Evolutionary conservation across 1,139 yeast genomes (phyloP).

Genomic region (Suhomyces bolitotheri): DNA sequence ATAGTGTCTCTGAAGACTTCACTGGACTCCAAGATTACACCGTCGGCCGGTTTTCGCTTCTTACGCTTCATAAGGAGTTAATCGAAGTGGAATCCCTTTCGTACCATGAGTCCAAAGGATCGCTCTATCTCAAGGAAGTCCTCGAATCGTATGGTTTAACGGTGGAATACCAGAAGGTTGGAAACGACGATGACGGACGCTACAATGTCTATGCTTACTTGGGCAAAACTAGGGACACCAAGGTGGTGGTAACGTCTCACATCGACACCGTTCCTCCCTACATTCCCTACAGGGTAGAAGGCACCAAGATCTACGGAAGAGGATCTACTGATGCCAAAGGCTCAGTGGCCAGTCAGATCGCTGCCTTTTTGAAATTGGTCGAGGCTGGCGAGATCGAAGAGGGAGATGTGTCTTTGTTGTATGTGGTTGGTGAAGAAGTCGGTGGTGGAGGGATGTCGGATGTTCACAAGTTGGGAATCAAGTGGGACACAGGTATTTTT

Average conservation of each 20-base stretch:
- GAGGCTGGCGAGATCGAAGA: slow-evolving; percentile 37
- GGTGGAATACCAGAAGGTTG: slow-evolving; percentile 48
- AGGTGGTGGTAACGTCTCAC: slow-evolving; percentile 60
- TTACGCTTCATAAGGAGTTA: slow-evolving; percentile 18
- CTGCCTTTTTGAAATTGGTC: slow-evolving; percentile 49
- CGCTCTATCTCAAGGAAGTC: slow-evolving; percentile 29
- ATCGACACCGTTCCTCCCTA: slow-evolving; percentile 75
- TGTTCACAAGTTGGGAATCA: slow-evolving; percentile 43
- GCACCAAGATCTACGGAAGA: slow-evolving; percentile 57
- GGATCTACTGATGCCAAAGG: slow-evolving; percentile 72
- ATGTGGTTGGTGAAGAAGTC: slow-evolving; percentile 70
- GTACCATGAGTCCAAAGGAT: slow-evolving; percentile 16
- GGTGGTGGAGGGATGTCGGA: slow-evolving; percentile 60
- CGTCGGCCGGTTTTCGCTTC: slow-evolving; percentile 17
- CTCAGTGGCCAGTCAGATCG: slow-evolving; percentile 63
- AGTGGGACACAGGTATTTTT: slow-evolving; percentile 64
- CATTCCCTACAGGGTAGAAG: slow-evolving; percentile 52
- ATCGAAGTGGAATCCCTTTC: slow-evolving; percentile 18
- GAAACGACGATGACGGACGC: slow-evolving; percentile 29
- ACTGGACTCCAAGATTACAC: slow-evolving; percentile 14
- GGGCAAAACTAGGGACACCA: slow-evolving; percentile 47
- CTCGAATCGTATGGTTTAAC: slow-evolving; percentile 47
- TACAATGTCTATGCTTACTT: slow-evolving; percentile 60
- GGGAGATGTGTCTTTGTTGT: slow-evolving; percentile 61
- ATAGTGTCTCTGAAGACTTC: slow-evolving; percentile 1